These are phyloP conservation scores for Nannochloris sp. DNA, from an alignment of 139 green algal genomes.

Conservation along the genomic window DNA sequence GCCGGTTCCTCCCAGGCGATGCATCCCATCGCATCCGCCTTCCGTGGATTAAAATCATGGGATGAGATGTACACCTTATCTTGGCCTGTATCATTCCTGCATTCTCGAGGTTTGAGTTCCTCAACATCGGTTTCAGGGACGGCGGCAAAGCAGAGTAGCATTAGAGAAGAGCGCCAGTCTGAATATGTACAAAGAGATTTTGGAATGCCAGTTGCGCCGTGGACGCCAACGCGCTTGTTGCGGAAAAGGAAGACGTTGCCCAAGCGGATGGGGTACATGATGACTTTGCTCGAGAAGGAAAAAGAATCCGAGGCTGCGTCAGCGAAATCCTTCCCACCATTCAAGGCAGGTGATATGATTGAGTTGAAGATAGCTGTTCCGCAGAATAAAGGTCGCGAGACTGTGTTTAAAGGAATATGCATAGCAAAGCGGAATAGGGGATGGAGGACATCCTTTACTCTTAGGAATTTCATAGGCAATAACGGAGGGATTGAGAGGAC, in stretches of 20 bases:
- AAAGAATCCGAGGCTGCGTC: slow-evolving; percentile 1
- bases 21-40: no score
- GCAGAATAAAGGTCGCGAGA: slow-evolving; percentile 40
- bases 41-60: no score
- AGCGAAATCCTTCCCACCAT: slow-evolving; percentile 23
- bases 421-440: slow-evolving; percentile 38
- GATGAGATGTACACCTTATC: no score
- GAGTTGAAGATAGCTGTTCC: slow-evolving; percentile 41
- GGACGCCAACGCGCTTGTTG: slow-evolving; percentile 44
- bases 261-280: slow-evolving; percentile 44
- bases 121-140: no score
- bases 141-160: no score
- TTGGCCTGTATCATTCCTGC: no score
- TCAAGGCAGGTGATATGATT: slow-evolving; percentile 35
- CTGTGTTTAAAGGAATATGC: slow-evolving; percentile 38
- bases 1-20: no score
- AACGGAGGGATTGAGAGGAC: slow-evolving; percentile 38
- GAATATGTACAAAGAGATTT: no score
- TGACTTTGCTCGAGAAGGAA: slow-evolving; percentile 39
- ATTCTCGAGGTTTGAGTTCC: no score
- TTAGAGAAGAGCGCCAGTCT: no score
- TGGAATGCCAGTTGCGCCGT: slow-evolving; percentile 22
- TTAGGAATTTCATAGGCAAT: slow-evolving; percentile 37
- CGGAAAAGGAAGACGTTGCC: slow-evolving; percentile 42
- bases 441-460: slow-evolving; percentile 37